A percentile compares a stretch with the other conserved stretches of the same genome.
Conservation (phyloP, 345 rosid species). For the Camelina hispida region DNA sequence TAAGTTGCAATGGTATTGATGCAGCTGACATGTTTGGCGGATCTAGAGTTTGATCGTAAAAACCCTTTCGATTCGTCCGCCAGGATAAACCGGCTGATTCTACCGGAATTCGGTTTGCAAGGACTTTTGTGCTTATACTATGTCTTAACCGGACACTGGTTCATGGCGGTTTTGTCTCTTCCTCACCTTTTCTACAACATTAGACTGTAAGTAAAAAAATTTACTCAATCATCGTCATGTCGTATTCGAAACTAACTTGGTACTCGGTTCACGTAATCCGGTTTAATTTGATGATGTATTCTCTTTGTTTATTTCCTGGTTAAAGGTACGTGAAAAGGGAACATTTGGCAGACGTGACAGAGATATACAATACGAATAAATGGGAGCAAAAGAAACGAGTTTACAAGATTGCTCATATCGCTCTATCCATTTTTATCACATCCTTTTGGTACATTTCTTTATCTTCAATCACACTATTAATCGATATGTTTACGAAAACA, state of each 20-base stretch:
- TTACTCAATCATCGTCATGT: neutral
- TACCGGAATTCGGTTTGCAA: constrained; percentile 68
- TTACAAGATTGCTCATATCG: constrained; percentile 76
- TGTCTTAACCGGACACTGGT: constrained; percentile 73
- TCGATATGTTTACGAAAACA: constrained; percentile 2
- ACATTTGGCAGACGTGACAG: constrained; percentile 90
- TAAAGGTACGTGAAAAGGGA: constrained; percentile 61
- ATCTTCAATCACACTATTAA: neutral
- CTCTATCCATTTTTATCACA: constrained; percentile 65
- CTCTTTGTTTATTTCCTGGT: constrained; percentile 7
- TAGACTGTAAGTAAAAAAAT: constrained; percentile 52
- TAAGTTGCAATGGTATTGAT: neutral
- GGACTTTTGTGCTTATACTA: constrained; percentile 58
- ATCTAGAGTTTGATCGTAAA: constrained; percentile 68
- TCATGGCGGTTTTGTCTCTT: constrained; percentile 57
- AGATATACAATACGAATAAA: constrained; percentile 76
- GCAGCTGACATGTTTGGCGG: constrained; percentile 79
- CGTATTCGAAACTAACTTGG: neutral
- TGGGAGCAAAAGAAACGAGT: constrained; percentile 86
- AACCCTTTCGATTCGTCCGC: constrained; percentile 75
- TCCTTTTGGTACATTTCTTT: constrained; percentile 67
- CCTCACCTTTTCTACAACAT: constrained; percentile 71
- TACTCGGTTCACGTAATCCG: neutral
- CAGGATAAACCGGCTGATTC: constrained; percentile 59
- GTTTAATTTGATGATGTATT: neutral